A percentile compares a stretch with the other conserved stretches of the same genome.
Conservation (phyloP, 768 basidiomycete species). For the Suillus alpinus region DNA sequence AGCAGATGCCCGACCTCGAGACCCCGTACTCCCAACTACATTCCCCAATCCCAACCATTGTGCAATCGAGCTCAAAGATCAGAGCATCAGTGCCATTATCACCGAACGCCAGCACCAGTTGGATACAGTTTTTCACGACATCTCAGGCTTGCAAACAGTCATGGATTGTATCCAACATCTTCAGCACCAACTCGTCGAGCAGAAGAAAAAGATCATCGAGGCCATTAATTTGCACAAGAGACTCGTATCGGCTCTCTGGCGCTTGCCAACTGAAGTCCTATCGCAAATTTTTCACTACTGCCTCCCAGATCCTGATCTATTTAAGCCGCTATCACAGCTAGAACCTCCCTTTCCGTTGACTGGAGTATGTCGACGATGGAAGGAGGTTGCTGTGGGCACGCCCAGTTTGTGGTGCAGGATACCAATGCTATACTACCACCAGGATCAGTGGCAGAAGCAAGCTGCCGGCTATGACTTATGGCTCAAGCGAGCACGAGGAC, state of each 20-base stretch:
- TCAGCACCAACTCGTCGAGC: conserved; percentile 15
- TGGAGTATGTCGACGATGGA: too few relatives aligned
- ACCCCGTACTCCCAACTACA: too few relatives aligned
- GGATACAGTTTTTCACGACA: conserved; percentile 11
- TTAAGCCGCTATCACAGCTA: too few relatives aligned
- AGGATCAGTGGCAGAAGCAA: too few relatives aligned
- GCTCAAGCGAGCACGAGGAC: too few relatives aligned
- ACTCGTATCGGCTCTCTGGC: conserved; percentile 30
- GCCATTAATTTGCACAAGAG: conserved; percentile 20
- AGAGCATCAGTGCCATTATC: conserved; percentile 14
- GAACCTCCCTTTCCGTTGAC: not conserved
- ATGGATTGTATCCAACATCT: conserved; percentile 13
- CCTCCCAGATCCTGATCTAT: too few relatives aligned
- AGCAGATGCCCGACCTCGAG: too few relatives aligned
- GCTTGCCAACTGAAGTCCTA: conserved; percentile 44
- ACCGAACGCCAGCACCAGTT: conserved; percentile 15
- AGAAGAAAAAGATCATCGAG: conserved; percentile 8
- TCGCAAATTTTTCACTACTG: conserved; percentile 46
- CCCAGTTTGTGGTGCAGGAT: too few relatives aligned
- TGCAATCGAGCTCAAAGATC: conserved; percentile 13
- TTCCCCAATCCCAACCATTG: conserved; percentile 19
- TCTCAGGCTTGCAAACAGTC: conserved; percentile 11
- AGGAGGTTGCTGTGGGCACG: too few relatives aligned
- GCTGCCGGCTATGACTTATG: not conserved
- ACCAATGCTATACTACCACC: too few relatives aligned